Base-by-base conservation (phyloP, 2,329 filamentous ascomycete species). In the Lecanicillium sp. region DNA sequence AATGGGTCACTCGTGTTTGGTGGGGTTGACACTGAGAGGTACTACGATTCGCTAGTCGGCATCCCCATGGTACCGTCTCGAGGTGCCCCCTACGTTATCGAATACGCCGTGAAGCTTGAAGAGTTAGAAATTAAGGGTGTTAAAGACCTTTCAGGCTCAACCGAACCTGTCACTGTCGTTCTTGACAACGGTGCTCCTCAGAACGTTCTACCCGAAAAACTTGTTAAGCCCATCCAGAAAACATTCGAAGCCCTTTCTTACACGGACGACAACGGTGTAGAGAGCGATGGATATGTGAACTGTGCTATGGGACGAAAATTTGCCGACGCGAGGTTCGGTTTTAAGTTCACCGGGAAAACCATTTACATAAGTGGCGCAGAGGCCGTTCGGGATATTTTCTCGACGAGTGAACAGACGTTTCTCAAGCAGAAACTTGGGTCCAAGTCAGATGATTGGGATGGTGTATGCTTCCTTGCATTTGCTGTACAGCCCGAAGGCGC, bases 11-110 rank as follows among this genome's bases (percentile, higher is more conserved):
- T 44, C 34, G 28, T 37, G 13, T 44, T 41, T 15, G 42, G 42
- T 5, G 42, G 39, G 15, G 33, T 44, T 12, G 42, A 44, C 17
- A 40, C 42, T 3, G 42, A 39, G 20, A 36, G 40, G 22, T 40
- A 41, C 32, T 39, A 40, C 2, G 42, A 39, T 25, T 22, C 36
- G 11, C 30, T 44, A n/a, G 38, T 37, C 6, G 29, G 33, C 7
- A 13, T 44, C 3, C 38, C 31, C 15, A n/a, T 29, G 14, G 4
- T 10, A 15, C 6, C 18, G 25, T 13, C 29, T 22, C 28, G 17
- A 25, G 1, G 14, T 32, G 9, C 31, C 17, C 3, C 15, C 33
- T 32, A 35, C 9, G 33, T 43, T 12, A 30, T 39, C 22, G 33
- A 34, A 13, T 36, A 31, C 4, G 38, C 31, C 20, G 38, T 37